Evolutionary conservation across 2,329 filamentous ascomycete species (phyloP).

Genomic region (Apiospora saccharicola): DNA sequence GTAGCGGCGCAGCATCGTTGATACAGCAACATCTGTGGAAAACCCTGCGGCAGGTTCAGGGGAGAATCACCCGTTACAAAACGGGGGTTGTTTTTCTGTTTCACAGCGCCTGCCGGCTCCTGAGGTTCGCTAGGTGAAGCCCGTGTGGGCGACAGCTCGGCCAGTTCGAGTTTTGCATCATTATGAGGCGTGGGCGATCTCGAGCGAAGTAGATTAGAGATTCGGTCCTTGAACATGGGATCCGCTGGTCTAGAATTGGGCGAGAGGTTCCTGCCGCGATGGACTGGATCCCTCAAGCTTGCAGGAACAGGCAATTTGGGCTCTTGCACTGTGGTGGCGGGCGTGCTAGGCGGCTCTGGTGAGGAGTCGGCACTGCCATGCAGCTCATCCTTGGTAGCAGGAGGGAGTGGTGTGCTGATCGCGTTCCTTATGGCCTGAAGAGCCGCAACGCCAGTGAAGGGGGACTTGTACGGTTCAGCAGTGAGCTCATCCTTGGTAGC

Average conservation of each 20-base stretch:
- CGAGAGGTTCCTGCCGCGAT: conserved; percentile 22
- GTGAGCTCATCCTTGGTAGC: background rate
- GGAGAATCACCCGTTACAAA: background rate
- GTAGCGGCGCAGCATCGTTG: background rate
- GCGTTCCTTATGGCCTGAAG: background rate
- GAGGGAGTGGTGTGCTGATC: background rate
- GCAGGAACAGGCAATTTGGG: background rate
- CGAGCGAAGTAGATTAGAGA: conserved; percentile 50
- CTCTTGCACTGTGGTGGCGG: background rate
- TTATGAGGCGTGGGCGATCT: conserved; percentile 45
- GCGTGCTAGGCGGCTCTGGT: background rate
- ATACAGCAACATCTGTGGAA: conserved; percentile 13
- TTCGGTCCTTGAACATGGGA: conserved; percentile 51
- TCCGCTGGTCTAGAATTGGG: conserved; percentile 48
- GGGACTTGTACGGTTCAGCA: background rate
- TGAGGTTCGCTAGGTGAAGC: conserved; percentile 32
- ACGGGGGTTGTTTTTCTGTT: background rate
- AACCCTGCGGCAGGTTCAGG: background rate
- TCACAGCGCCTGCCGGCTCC: conserved; percentile 24
- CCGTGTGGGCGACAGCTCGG: conserved; percentile 36
- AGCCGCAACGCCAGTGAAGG: too few relatives aligned
- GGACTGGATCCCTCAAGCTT: conserved; percentile 27
- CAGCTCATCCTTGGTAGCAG: background rate
- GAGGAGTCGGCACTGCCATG: background rate
- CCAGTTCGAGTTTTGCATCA: conserved; percentile 33